Evolutionary conservation across 257 asterid genomes (phyloP), one percentile per base, ranked within the genome.

Genomic region (Rauvolfia tetraphylla): DNA sequence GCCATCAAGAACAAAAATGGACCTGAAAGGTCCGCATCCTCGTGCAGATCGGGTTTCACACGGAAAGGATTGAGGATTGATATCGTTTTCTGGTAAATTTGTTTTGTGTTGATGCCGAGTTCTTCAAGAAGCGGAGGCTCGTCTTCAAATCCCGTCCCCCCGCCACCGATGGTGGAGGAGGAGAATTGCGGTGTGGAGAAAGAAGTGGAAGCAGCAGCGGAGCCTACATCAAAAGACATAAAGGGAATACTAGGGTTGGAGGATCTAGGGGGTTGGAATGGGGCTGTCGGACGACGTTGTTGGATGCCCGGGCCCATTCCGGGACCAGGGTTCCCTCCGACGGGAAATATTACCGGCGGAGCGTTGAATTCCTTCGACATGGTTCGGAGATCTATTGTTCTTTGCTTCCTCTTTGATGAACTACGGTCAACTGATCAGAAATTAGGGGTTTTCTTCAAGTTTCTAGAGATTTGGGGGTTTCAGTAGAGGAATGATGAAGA

Each of bases 61-160:
- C 91, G 80, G 72, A 90, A 85, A 0, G 98, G 98, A 66, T 88
- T 93, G 70, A 93, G 84, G 31, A 89, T 89, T 11, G 90, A 82
- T 29, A 85, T 41, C 31, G 98, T 91, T 59, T 93, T 93, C 44
- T 92, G 97, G 79, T 92, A 93, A 54, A 93, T 93, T 82, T 93
- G 96, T 77, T 86, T 89, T 20, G 97, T 93, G 75, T 91, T 93
- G 71, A 93, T 93, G n/a, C 98, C 98, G 18, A 93, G 91, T 72
- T 93, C 98, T 54, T 93, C 98, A 42, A 93, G 90, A 18, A 93
- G 96, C 57, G 95, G 97, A 2, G 93, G 96, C 81, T 93, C 98
- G 74, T 93, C 97, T 3, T 91, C 96, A 87, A 93, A 93, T 0
- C 88, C 90, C 8, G 66, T 65, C 22, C 81, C 46, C 15, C 90